A percentile compares a stretch with the other conserved stretches of the same genome.
These are phyloP conservation scores for Pulveroboletus ravenelii DNA, from an alignment of 768 basidiomycete species.

Conservation along the genomic window DNA sequence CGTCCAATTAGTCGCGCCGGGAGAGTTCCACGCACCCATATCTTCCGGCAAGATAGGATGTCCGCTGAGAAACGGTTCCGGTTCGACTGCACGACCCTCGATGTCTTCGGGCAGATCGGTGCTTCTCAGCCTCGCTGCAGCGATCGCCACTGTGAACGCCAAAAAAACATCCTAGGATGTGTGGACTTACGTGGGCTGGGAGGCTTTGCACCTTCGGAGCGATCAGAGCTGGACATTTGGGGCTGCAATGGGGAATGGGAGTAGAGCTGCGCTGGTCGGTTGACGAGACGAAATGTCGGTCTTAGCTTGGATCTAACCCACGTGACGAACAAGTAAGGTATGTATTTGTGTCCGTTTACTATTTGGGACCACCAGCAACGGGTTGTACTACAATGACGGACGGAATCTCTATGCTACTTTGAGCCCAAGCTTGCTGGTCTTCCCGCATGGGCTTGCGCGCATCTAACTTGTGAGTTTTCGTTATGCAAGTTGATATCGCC, in stretches of 20 bases:
- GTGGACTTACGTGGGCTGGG: constrained; percentile 25
- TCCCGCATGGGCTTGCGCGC: too few relatives aligned
- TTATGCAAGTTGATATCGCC: too few relatives aligned
- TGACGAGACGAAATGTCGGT: too few relatives aligned
- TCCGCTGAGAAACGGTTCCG: constrained; percentile 23
- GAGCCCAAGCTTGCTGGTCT: too few relatives aligned
- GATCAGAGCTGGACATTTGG: constrained; percentile 9
- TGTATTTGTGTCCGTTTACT: too few relatives aligned
- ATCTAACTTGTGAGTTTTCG: not conserved
- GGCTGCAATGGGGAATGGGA: not conserved
- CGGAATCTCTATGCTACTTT: too few relatives aligned
- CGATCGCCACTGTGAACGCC: not conserved
- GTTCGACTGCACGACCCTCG: constrained; percentile 2
- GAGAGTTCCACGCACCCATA: constrained; percentile 19
- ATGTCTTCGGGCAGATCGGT: constrained; percentile 22
- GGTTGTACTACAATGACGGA: too few relatives aligned
- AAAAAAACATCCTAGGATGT: not conserved
- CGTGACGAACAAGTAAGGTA: too few relatives aligned
- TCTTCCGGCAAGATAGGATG: constrained; percentile 29
- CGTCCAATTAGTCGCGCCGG: not conserved
- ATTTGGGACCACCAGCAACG: too few relatives aligned
- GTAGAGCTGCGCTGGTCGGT: too few relatives aligned
- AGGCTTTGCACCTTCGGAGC: constrained; percentile 1
- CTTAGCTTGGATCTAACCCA: too few relatives aligned
- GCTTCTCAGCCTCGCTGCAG: constrained; percentile 24